These are phyloP conservation scores for Zygosaccharomyces kombuchaensis DNA, from an alignment of 805 yeast species.

Conservation along the genomic window DNA sequence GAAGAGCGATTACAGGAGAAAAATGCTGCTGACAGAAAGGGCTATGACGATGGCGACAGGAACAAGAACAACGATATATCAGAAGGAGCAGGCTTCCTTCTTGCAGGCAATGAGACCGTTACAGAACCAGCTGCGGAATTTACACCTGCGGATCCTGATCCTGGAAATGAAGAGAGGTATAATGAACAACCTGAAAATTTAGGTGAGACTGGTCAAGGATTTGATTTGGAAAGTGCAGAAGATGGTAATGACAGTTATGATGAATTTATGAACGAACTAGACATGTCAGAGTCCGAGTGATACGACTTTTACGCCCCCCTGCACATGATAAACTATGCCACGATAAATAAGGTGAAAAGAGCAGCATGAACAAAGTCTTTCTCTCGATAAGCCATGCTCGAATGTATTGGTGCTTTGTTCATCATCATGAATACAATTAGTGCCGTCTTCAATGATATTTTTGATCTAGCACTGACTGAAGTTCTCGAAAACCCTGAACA, in stretches of 20 bases:
- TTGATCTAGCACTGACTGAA: not conserved
- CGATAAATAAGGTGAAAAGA: not conserved
- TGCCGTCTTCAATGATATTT: not conserved
- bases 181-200: constrained; percentile 5
- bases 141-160: not conserved
- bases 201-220: not conserved
- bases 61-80: constrained; percentile 8
- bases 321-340: not conserved
- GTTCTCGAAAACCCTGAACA: not conserved
- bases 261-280: constrained; percentile 33
- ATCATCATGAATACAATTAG: not conserved
- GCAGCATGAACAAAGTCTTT: not conserved
- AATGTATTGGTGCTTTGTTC: not conserved
- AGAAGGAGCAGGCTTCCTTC: constrained; percentile 16
- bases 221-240: constrained; percentile 2
- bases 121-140: not conserved
- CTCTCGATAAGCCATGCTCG: not conserved
- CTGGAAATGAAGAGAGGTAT: not conserved
- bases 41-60: not conserved
- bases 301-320: no score
- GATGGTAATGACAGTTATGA: constrained; percentile 28
- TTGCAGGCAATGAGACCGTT: not conserved
- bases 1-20: constrained; percentile 12
- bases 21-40: constrained; percentile 7
- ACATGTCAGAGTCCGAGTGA: constrained; percentile 13